phyloP scores from a whole-genome alignment of 768 basidiomycete species.

The Boletus sp. region DNA sequence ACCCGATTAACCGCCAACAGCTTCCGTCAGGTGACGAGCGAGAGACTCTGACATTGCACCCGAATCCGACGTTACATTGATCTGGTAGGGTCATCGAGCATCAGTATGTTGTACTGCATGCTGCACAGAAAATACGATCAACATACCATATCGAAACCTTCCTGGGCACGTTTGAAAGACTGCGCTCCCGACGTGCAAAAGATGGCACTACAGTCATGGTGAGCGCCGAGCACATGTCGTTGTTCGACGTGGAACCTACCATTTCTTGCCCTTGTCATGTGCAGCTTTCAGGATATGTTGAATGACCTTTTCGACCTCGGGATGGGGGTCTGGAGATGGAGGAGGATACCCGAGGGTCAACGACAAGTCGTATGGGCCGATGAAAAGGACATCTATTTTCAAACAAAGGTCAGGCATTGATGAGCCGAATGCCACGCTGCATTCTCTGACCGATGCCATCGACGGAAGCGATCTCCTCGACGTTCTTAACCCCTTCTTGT shows the following conservation, averaged over 20 bases:
- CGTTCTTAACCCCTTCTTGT: slow-evolving; percentile 54
- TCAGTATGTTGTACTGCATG: neutral
- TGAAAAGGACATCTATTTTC: slow-evolving; percentile 50
- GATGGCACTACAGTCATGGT: slow-evolving; percentile 39
- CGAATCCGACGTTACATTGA: slow-evolving; percentile 47
- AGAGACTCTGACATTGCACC: slow-evolving; percentile 43
- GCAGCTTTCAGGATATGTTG: slow-evolving; percentile 49
- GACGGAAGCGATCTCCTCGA: slow-evolving; percentile 57
- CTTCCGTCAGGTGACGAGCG: slow-evolving; percentile 20
- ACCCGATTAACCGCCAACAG: slow-evolving; percentile 14
- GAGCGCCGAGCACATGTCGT: neutral
- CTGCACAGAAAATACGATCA: neutral
- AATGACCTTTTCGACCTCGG: slow-evolving; percentile 59
- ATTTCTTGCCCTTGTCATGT: slow-evolving; percentile 62
- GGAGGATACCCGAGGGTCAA: slow-evolving; percentile 57
- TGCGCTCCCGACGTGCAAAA: slow-evolving; percentile 48
- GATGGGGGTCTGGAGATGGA: slow-evolving; percentile 63
- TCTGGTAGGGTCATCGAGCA: slow-evolving; percentile 30
- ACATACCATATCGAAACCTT: slow-evolving; percentile 55
- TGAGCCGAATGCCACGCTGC: neutral
- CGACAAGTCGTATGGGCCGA: slow-evolving; percentile 70
- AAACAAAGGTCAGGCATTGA: neutral
- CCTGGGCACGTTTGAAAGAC: slow-evolving; percentile 40
- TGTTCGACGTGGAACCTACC: slow-evolving; percentile 37
- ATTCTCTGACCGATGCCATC: slow-evolving; percentile 55